Base-by-base conservation (phyloP, 805 yeast genomes). In the Jamesozyma piceae region DNA sequence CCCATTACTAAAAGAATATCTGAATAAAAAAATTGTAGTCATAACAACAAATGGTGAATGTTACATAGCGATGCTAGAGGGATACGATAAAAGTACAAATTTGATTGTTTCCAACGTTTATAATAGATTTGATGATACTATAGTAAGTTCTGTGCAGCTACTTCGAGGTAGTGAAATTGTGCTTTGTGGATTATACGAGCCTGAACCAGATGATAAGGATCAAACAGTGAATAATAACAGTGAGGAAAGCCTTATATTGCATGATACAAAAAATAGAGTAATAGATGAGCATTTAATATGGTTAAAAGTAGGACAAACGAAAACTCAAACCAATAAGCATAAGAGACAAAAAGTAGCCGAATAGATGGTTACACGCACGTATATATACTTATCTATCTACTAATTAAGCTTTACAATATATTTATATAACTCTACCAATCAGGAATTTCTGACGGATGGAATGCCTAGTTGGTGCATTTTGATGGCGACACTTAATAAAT, bases 401-500 rank as follows among this genome's bases (percentile, higher is more conserved):
- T n/a, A n/a, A n/a, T n/a, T n/a, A n/a, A n/a, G n/a, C n/a, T n/a
- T n/a, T n/a, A n/a, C n/a, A n/a, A n/a, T 27, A 42, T 37, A 28
- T 34, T 17, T 32, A n/a, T 21, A 10, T 8, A 35, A 9, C 20
- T 17, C 17, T n/a, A n/a, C n/a, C n/a, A n/a, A 11, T 24, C 11
- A 24, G 28, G 28, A 24, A 11, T n/a, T 32, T 6, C 21, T 3
- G 19, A 20, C 26, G 3, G 36, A 9, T 33, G 36, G 24, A 33
- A 87, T 72, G 1, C 87, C 88, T 43, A 76, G 60, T 51, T 73
- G 75, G 50, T 76, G 74, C 95, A 88, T 84, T 57, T 82, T 82
- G 30, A 89, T 74, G 1, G 92, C 95, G 50, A 89, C 63, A 49
- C 85, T 95, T 54, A 90, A 68, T 48, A 90, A 65, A 58, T 89